Evolutionary conservation across 116 monocot species (phyloP).

Genomic region (Posidonia oceanica): DNA sequence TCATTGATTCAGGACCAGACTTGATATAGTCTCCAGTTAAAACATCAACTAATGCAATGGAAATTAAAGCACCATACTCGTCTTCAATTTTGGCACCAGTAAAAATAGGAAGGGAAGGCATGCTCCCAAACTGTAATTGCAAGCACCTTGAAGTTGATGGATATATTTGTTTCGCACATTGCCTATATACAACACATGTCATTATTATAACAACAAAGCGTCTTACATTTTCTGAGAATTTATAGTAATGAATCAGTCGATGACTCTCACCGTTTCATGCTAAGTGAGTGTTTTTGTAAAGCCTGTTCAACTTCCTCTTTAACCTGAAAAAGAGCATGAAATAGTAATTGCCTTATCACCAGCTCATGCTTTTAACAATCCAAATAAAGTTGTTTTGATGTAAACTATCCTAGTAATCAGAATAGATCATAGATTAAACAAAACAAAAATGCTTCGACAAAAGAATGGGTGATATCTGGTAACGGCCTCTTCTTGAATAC

Average conservation of each 20-base stretch:
- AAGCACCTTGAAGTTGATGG: conserved; percentile 47
- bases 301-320: conserved; percentile 91
- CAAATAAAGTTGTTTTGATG: not conserved
- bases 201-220: too few species aligned
- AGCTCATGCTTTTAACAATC: not conserved
- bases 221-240: too few species aligned
- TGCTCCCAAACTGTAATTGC: conserved; percentile 52
- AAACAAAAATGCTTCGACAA: not conserved
- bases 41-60: conserved; percentile 46
- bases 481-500: too few species aligned
- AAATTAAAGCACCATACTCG: conserved; percentile 36
- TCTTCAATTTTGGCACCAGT: conserved; percentile 76
- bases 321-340: conserved; percentile 34
- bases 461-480: too few species aligned
- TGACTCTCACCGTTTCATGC: conserved; percentile 42
- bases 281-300: conserved; percentile 40
- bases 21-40: conserved; percentile 32
- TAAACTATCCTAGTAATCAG: not conserved
- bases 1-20: conserved; percentile 40
- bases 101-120: conserved; percentile 83
- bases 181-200: conserved; percentile 16
- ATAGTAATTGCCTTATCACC: not conserved
- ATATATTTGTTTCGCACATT: conserved; percentile 45
- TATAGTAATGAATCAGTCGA: too few species aligned
- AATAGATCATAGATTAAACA: not conserved